Conservation (phyloP, 2,329 filamentous ascomycete genomes). For the Fusarium goolgardi region DNA sequence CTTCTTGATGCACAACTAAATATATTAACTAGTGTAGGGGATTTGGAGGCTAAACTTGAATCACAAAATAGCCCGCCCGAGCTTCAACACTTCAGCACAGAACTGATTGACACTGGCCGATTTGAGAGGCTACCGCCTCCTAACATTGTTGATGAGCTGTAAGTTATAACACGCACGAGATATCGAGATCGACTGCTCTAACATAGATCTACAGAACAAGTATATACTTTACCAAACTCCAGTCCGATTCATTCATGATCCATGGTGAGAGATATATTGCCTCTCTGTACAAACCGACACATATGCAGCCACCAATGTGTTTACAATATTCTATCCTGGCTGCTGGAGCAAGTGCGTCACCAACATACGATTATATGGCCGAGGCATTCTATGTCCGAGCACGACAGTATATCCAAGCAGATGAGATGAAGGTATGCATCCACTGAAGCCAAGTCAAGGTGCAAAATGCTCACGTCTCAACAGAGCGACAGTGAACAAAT, state of each 20-base stretch:
- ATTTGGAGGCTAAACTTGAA: conserved; percentile 53
- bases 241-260: conserved; percentile 77
- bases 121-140: conserved; percentile 34
- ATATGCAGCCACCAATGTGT: conserved; percentile 81
- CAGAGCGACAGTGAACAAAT: conserved; percentile 60
- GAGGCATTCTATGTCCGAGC: conserved; percentile 83
- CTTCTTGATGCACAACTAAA: fast-evolving
- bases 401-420: conserved; percentile 80
- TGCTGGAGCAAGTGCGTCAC: conserved; percentile 73
- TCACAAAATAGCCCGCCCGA: conserved; percentile 12
- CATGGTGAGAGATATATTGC: conserved; percentile 78
- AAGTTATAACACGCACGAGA: background rate
- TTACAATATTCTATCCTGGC: conserved; percentile 86
- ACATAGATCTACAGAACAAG: background rate
- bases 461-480: conserved; percentile 64
- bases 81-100: conserved; percentile 4
- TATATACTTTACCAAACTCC: conserved; percentile 77
- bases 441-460: background rate
- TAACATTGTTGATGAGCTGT: conserved; percentile 34
- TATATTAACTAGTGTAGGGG: conserved; percentile 30
- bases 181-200: fast-evolving
- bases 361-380: conserved; percentile 75
- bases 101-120: conserved; percentile 35
- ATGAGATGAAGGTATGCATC: conserved; percentile 75
- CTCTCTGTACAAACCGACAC: conserved; percentile 74